Base-by-base conservation (phyloP, 805 yeast genomes). In the Barnettozyma populi region DNA sequence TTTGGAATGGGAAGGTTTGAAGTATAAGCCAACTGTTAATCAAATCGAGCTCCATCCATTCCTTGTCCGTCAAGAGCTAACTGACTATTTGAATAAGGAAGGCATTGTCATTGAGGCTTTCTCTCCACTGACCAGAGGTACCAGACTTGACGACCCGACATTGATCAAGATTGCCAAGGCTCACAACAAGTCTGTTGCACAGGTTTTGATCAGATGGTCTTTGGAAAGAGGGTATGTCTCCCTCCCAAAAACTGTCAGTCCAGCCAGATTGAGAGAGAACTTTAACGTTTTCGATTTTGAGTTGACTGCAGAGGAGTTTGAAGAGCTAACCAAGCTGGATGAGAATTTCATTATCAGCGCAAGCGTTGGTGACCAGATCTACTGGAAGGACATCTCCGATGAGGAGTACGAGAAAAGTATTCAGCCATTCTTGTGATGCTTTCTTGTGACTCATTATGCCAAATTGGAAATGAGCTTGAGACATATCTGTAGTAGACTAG, bases 1-100 rank as follows among this genome's bases (percentile, higher is more conserved):
- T 36, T 66, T 82, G 41, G 56, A 62, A 2, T 79, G 85, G 82
- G 71, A 72, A 4, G 78, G 70, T 5, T 58, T 77, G 52, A 75
- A 65, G 50, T 59, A 74, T 51, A 71, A 72, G 52, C 89, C 95
- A 0, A 85, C 80, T 2, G 81, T 84, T 41, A 82, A 87, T 62
- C 95, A 87, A 62, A 76, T 87, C 58, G 96, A 87, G 63, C 74
- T 87, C 45, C 86, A 88, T 51, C 96, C 54, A 94, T 19, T 85
- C 90, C 89, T 71, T 82, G 38, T 29, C 9, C 59, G 46, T 24
- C 46, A 44, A 29, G 47, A 47, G 23, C 42, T 50, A 32, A 44
- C 46, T 10, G 53, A 44, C 23, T 84, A 69, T 63, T 80, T 86
- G 62, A 69, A 71, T 25, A 60, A 71, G 13, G 65, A 82, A 47